A percentile compares a stretch with the other conserved stretches of the same genome.
These are phyloP conservation scores for Fusarium sp. DNA, from an alignment of 2,329 filamentous ascomycete genomes.

Conservation along the genomic window DNA sequence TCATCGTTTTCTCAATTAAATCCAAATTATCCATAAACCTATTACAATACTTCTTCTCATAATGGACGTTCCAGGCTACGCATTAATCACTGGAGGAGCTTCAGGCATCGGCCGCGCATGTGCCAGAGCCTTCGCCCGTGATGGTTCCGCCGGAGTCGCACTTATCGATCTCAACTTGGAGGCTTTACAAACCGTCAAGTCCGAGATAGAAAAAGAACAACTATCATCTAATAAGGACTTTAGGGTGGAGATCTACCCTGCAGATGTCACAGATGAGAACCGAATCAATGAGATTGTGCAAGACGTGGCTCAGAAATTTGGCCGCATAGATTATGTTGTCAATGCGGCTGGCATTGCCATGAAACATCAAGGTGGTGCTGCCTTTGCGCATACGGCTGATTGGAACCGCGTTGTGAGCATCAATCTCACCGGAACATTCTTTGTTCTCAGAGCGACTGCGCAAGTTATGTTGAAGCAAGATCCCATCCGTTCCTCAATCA, in stretches of 20 bases:
- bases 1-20: rapidly evolving
- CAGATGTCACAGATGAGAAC: conserved; percentile 52
- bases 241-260: conserved; percentile 11
- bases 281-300: conserved; percentile 43
- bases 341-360: conserved; percentile 58
- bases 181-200: conserved; percentile 30
- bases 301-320: conserved; percentile 49
- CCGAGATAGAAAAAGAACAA: conserved; percentile 37
- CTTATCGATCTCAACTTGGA: conserved; percentile 47
- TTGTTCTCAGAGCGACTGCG: conserved; percentile 56
- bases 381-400: conserved; percentile 53
- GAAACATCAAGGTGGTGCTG: conserved; percentile 55
- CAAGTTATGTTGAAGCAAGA: conserved; percentile 61
- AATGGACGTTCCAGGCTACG: conserved; percentile 51
- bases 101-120: conserved; percentile 53
- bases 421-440: conserved; percentile 60
- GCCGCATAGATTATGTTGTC: conserved; percentile 57
- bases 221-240: background rate
- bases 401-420: conserved; percentile 58
- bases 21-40: rapidly evolving
- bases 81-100: conserved; percentile 50
- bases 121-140: conserved; percentile 47
- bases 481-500: conserved; percentile 54
- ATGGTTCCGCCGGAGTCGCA: conserved; percentile 49
- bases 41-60: rapidly evolving